Percentiles rank a stretch among this genome's conserved stretches.
Evolutionary conservation across 139 green algal species (phyloP).

Genomic region (Nannochloris sp.): DNA sequence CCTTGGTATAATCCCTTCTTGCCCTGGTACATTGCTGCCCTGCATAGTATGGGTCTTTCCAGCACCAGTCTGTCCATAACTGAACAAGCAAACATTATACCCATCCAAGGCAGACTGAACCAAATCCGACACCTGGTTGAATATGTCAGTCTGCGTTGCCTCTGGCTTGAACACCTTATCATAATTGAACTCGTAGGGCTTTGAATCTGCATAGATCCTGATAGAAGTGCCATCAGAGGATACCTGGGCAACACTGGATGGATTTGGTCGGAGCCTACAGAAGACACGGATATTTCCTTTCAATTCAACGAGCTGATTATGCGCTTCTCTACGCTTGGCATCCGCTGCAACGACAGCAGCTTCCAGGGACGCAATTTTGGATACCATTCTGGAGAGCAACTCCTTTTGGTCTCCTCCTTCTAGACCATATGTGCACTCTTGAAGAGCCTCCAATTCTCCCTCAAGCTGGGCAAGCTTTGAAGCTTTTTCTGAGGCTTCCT

Average conservation of each 20-base stretch:
- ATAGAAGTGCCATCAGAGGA: conserved; percentile 45
- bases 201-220: conserved; percentile 38
- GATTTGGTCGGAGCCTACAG: conserved; percentile 60
- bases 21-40: conserved; percentile 30
- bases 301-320: conserved; percentile 83
- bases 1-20: conserved; percentile 79
- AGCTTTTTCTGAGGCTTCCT: conserved; percentile 22
- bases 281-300: conserved; percentile 86
- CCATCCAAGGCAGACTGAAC: conserved; percentile 93
- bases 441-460: conserved; percentile 63
- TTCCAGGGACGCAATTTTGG: conserved; percentile 54
- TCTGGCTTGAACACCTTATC: conserved; percentile 69
- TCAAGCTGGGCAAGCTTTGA: conserved; percentile 25
- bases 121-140: conserved; percentile 82
- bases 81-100: conserved; percentile 97
- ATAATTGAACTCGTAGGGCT: conserved; percentile 65
- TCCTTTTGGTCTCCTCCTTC: conserved; percentile 55
- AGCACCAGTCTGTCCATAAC: conserved; percentile 92
- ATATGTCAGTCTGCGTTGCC: conserved; percentile 58
- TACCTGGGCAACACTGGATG: conserved; percentile 26
- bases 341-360: conserved; percentile 47
- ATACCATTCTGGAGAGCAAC: conserved; percentile 59
- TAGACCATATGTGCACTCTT: conserved; percentile 41
- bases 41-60: conserved; percentile 99
- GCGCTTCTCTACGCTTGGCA: conserved; percentile 47